These are phyloP conservation scores for Nitzschia sp. DNA, from an alignment of 108 stramenopile species.

Conservation along the genomic window DNA sequence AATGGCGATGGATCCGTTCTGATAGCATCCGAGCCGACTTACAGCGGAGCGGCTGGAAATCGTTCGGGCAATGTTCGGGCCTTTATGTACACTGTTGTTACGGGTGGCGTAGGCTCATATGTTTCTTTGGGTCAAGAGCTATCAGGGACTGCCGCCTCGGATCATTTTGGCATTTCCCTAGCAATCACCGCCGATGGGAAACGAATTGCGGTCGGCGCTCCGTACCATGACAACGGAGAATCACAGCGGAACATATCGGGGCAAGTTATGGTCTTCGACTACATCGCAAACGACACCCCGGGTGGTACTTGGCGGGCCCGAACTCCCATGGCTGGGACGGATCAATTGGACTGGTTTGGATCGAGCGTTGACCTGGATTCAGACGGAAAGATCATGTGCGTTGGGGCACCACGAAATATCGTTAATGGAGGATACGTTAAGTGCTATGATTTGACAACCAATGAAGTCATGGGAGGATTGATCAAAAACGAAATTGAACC, in stretches of 20 bases:
- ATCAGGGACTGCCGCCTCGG: constrained; percentile 24
- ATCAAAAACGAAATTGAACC: constrained; percentile 36
- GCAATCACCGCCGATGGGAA: constrained; percentile 55
- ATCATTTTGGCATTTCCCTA: constrained; percentile 61
- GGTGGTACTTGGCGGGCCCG: constrained; percentile 5
- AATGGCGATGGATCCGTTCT: constrained; percentile 40
- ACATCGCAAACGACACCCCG: constrained; percentile 32
- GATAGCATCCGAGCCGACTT: constrained; percentile 38
- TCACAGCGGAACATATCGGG: constrained; percentile 33
- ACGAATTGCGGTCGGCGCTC: constrained; percentile 64
- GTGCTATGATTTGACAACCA: constrained; percentile 30
- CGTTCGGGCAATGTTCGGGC: constrained; percentile 37
- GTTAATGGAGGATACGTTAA: constrained; percentile 61
- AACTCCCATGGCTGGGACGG: constrained; percentile 19
- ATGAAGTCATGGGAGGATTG: constrained; percentile 22
- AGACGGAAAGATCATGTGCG: constrained; percentile 42
- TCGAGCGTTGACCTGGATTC: constrained; percentile 40
- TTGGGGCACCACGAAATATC: constrained; percentile 57
- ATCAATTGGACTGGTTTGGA: constrained; percentile 53
- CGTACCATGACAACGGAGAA: constrained; percentile 52
- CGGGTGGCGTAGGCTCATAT: not conserved
- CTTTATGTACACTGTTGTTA: constrained; percentile 14
- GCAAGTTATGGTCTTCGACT: constrained; percentile 48
- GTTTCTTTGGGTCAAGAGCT: constrained; percentile 19
- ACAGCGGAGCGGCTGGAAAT: constrained; percentile 18